Evolutionary conservation across 306 rosid species (phyloP), one percentile per base, ranked within the genome.

Genomic region (Sophora flavescens): DNA sequence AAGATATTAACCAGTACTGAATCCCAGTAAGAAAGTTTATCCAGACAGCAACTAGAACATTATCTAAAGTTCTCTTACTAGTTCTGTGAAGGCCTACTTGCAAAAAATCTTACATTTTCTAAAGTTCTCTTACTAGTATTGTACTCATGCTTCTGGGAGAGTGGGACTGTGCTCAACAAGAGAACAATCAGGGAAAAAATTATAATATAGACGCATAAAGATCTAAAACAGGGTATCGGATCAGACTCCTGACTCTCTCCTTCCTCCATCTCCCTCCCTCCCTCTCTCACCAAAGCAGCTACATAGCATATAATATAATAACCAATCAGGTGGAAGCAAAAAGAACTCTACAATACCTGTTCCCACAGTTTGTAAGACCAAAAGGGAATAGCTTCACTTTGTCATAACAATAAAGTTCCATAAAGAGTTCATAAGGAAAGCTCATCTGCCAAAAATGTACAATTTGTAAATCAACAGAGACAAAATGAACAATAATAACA

Each of bases 281-380:
- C 39, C 60, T 8, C 22, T 10, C 63, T 52, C 39, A 17, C 59
- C 38, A 74, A n/a, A 45, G 58, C 36, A 77, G 47, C 47, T 53
- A 36, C 59, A 62, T 64, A 45, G 79, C 72, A 76, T 18, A 38
- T 54, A 69, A 78, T 59, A 41, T 68, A 51, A 35, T 17, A 75
- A 53, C 44, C 60, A 76, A 80, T 66, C 61, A 5, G 61, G 68
- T 15, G 56, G 14, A 72, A 76, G 75, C 68, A 42, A 42, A 52
- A 76, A 76, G 35, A 78, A 65, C 70, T 78, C 66, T 38, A 68
- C 56, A 30, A 77, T 83, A 91, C 97, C 93, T 91, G 88, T 91
- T 91, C 60, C 97, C 97, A 77, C 90, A 87, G 79, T 91, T 91
- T 71, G 78, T 72, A 47, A 91, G 92, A 79, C 97, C 97, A 78